Base-by-base conservation (phyloP, 1,284 basidiomycete species). In the Cryptococcus sp. region DNA sequence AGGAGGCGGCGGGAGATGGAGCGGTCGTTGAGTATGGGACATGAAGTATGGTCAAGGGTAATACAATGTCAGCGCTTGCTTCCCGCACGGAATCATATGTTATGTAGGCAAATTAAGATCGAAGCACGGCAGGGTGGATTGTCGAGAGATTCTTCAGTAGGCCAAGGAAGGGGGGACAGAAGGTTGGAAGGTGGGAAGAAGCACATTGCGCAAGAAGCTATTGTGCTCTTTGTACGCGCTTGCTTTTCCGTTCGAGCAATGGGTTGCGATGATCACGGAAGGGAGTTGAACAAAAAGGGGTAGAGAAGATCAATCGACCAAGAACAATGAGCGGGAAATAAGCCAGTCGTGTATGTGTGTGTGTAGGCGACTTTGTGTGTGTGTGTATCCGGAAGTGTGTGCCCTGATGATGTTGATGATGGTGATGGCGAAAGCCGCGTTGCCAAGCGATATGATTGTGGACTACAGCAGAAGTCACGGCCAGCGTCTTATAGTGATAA, bases 1-100 rank as follows among this genome's bases (percentile, higher is more conserved):
- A 13, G 57, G 60, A 56, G 61, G 61, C 10, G 57, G 59, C 22
- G 57, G 61, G 8, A 56, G 52, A 41, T 55, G 58, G 49, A 39
- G 30, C 30, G 30, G 30, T 8, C 13, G 30, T 10, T 13, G 30
- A 35, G 30, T 35, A 53, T n/a, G 58, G 55, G 17, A 47, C 17
- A 47, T 57, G 52, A 38, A 51, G 62, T 41, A 48, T 54, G 61
- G 59, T 64, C 19, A 46, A 47, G 47, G 35, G 52, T 16, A 39
- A 46, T 40, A 17, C 22, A 47, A 54, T 46, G n/a, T 35, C 48
- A 38, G n/a, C 23, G 27, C 27, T 23, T 22, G 2, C 25, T 35
- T 45, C n/a, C 20, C 0, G 41, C 19, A 22, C 6, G 25, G 22
- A 19, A 48, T 30, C 52, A 42, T 40, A 27, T 43, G 46, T 30